Base-by-base conservation (phyloP, 306 rosid genomes). In the Acacia melanoxylon region DNA sequence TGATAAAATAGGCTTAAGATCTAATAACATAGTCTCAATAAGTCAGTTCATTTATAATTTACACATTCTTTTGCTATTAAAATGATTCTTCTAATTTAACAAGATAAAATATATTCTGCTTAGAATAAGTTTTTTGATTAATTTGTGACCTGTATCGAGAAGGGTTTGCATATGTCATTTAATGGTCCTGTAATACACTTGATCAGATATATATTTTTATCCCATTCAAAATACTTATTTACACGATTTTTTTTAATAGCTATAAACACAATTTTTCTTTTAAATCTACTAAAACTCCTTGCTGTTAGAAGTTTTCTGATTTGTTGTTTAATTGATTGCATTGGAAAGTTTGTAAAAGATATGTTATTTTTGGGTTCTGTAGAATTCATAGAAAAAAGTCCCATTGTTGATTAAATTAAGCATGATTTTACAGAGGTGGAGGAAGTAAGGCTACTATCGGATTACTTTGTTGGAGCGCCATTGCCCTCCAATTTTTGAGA, bases 381-480 rank as follows among this genome's bases (percentile, higher is more conserved):
- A 35, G 78, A 44, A 22, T 80, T 80, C 62, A 42, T 49, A 13
- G 41, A 68, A 44, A 40, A 58, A 65, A 75, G 68, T 40, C 86
- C 33, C 35, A 20, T 27, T 81, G 33, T 68, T 78, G 51, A 63
- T 82, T 66, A 76, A 85, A 58, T 79, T 61, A 78, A 85, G 63
- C 35, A 68, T 82, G 73, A 83, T 63, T 87, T 83, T 79, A 45
- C 89, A 96, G 99, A 92, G 90, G 84, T 96, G 99, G 99, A 94
- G 77, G 81, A 93, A 91, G 83, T 96, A 93, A 75, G 97, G 99
- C 10, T 22, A 68, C 3, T 89, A 91, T 83, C 86, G 97, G 80
- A 97, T 93, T 75, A 92, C 97, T 71, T 92, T 96, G 87, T 88
- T 92, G 94, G 99, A 96, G 76, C 97, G 99, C 66, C 99, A 96